Base-by-base conservation (phyloP, 257 asterid species). In the Handroanthus guayacan region DNA sequence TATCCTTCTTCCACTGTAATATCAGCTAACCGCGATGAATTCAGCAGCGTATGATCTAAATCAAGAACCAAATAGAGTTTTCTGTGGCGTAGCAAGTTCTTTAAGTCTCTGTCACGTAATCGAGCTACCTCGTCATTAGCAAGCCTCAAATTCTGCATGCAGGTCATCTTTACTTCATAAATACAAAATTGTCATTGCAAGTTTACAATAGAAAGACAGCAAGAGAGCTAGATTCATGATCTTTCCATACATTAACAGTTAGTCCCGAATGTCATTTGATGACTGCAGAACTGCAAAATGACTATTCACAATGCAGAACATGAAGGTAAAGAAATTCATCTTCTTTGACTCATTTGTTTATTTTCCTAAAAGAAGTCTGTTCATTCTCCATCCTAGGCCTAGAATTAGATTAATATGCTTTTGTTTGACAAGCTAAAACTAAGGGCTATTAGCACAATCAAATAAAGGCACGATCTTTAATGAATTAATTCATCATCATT, bases 31-130 rank as follows among this genome's bases (percentile, higher is more conserved):
- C 89, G 87, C 56, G 92, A 82, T 72, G 98, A 94, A 75, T 91
- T 90, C 9, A 94, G 93, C 67, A 91, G 84, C 2, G 98, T 94
- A 71, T 94, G 98, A 79, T 94, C 98, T 62, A 94, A 84, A 91
- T 94, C 98, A 72, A 94, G 97, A 75, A 93, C 90, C 85, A 93
- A 81, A 80, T 71, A 84, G 17, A 93, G 92, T 65, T 93, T 93
- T 76, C 75, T 91, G 71, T 78, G 75, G 55, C 81, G 72, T 34
- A 93, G 81, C 75, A 91, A 79, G 69, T 78, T 82, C 83, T 86
- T 89, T 74, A 90, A 70, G 86, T 93, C 97, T 75, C 83, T 88
- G 45, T 87, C 87, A 74, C 97, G 97, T 62, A 91, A 20, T 72
- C 95, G 89, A 37, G 87, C 76, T 83, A 93, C 67, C 79, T 90